Conservation (phyloP, 2,329 filamentous ascomycete genomes). For the Ophiosphaerella korrae region DNA sequence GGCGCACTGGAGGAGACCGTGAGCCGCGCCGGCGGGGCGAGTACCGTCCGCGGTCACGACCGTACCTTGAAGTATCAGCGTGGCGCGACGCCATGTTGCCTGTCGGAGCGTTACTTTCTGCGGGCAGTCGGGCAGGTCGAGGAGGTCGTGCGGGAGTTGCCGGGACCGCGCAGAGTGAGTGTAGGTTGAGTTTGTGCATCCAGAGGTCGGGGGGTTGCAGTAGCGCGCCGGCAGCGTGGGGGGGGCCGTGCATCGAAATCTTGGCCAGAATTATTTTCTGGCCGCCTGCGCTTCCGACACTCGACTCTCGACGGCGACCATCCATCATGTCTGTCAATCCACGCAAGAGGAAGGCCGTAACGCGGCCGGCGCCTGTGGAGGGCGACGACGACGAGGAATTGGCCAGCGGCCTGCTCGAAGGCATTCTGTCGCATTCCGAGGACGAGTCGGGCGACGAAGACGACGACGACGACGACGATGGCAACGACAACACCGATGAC, state of each 20-base stretch:
- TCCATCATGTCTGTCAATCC: conserved; percentile 53
- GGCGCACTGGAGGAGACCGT: conserved; percentile 60
- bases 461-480: conserved; percentile 17
- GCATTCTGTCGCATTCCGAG: conserved; percentile 50
- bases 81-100: conserved; percentile 57
- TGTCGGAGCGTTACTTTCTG: conserved; percentile 31
- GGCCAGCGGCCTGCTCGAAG: conserved; percentile 48
- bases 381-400: conserved; percentile 44
- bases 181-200: not conserved
- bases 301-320: no score
- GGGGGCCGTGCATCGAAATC: conserved; percentile 27
- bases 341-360: conserved; percentile 53
- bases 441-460: conserved; percentile 45
- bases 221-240: conserved; percentile 15
- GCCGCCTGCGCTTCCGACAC: no score
- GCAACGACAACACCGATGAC: no score
- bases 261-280: conserved; percentile 30
- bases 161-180: not conserved
- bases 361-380: conserved; percentile 39
- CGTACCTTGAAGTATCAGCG: conserved; percentile 74
- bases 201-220: conserved; percentile 1
- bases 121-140: not conserved
- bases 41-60: conserved; percentile 47
- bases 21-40: conserved; percentile 53
- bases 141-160: not conserved